These are phyloP conservation scores for Rhizoclosmatium sp. DNA, from an alignment of 192 early-diverging fungal species.

Conservation along the genomic window DNA sequence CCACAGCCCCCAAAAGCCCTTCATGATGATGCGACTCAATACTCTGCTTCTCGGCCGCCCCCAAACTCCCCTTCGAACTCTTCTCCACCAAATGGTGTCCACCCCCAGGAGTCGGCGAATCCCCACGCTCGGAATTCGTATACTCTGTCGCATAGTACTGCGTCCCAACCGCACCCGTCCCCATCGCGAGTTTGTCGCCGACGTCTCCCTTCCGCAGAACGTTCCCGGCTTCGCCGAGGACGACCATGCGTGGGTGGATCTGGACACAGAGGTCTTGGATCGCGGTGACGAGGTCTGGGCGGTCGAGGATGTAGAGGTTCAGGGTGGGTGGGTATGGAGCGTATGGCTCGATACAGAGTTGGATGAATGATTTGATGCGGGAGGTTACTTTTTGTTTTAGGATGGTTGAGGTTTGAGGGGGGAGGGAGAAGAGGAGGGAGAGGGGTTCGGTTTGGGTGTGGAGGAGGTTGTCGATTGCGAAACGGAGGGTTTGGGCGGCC, in stretches of 20 bases:
- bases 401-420: slow-evolving; percentile 16
- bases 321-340: not conserved
- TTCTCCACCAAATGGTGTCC: not conserved
- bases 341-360: slow-evolving; percentile 24
- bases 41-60: not conserved
- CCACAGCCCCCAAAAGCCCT: not conserved
- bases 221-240: slow-evolving; percentile 12
- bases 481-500: slow-evolving; percentile 38
- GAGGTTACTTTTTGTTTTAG: slow-evolving; percentile 31
- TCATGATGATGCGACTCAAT: not conserved
- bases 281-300: not conserved
- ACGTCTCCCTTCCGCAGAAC: not conserved
- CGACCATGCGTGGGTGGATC: slow-evolving; percentile 22
- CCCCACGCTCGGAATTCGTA: not conserved
- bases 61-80: not conserved
- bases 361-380: slow-evolving; percentile 28
- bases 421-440: slow-evolving; percentile 15
- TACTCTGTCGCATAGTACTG: slow-evolving; percentile 9
- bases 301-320: slow-evolving; percentile 11
- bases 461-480: slow-evolving; percentile 36
- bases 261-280: slow-evolving; percentile 16
- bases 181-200: not conserved
- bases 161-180: slow-evolving; percentile 2
- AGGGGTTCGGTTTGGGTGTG: slow-evolving; percentile 13
- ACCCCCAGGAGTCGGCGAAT: not conserved